Conservation (phyloP, 2,329 filamentous ascomycete genomes). For the Fusarium secorum region DNA sequence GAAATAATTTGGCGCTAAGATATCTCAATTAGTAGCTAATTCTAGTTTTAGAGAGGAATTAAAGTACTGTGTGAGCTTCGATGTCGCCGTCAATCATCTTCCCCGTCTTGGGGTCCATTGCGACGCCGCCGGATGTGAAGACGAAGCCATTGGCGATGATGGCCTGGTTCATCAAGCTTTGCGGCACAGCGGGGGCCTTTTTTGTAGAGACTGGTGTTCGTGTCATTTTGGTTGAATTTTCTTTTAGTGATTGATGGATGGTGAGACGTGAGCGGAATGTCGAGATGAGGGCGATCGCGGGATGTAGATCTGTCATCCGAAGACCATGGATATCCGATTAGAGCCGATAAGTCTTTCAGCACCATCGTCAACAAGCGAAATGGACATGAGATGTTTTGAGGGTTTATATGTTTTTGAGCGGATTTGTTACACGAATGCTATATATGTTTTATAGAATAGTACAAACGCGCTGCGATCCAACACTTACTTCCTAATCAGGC, state of each 20-base stretch:
- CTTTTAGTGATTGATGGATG: background rate
- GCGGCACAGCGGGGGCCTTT: slow-evolving; percentile 36
- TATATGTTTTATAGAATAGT: no score
- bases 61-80: slow-evolving; percentile 64
- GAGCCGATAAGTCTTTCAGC: background rate
- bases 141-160: slow-evolving; percentile 67
- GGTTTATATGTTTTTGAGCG: fast-evolving
- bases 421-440: fast-evolving
- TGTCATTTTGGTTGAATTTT: slow-evolving; percentile 14
- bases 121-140: slow-evolving; percentile 75
- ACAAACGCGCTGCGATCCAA: background rate
- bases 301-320: slow-evolving; percentile 21
- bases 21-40: background rate
- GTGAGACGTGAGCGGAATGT: background rate
- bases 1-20: slow-evolving; percentile 66
- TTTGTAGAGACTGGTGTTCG: slow-evolving; percentile 35
- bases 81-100: slow-evolving; percentile 71
- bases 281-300: background rate
- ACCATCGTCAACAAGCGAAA: fast-evolving
- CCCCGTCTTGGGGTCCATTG: slow-evolving; percentile 63
- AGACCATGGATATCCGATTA: background rate
- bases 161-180: slow-evolving; percentile 38
- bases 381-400: fast-evolving
- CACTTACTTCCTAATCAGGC: background rate
- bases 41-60: background rate